Evolutionary conservation across 768 basidiomycete species (phyloP).

Genomic region (Gloeophyllum trabeum): DNA sequence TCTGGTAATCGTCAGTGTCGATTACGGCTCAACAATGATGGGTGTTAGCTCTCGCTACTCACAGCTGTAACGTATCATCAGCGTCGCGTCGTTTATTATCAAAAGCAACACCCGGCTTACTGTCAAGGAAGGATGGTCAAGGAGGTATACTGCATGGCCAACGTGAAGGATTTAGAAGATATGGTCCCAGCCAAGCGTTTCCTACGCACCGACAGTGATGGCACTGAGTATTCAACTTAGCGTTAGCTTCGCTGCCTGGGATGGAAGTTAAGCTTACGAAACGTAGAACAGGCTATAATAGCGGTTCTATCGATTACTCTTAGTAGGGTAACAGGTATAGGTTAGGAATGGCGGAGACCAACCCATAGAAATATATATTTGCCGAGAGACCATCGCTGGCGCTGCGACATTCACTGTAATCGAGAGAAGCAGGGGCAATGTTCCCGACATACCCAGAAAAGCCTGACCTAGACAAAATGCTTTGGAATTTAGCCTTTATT

Average conservation of each 20-base stretch:
- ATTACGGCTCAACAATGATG: too few species aligned
- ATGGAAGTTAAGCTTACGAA: background rate
- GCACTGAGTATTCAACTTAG: too few species aligned
- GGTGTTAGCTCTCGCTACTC: too few species aligned
- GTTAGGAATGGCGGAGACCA: slow-evolving; percentile 18
- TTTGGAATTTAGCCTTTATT: background rate
- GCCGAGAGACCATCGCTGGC: slow-evolving; percentile 18
- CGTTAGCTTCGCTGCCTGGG: background rate
- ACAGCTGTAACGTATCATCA: too few species aligned
- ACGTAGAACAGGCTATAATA: background rate
- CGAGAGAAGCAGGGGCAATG: background rate
- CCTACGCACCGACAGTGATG: background rate
- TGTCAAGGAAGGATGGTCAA: too few species aligned
- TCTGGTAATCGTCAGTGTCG: too few species aligned
- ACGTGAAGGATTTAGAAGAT: background rate
- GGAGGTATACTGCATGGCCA: too few species aligned
- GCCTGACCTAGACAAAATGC: too few species aligned
- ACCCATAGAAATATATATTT: slow-evolving; percentile 22
- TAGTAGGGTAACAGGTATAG: slow-evolving; percentile 11
- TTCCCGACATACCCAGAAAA: background rate
- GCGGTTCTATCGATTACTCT: slow-evolving; percentile 12
- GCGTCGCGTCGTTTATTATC: too few species aligned
- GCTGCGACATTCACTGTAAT: background rate
- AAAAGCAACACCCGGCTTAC: too few species aligned
- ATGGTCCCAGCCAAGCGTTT: background rate